phyloP scores from a whole-genome alignment of 1,139 yeast species.

The Magnusiomyces magnusii region DNA sequence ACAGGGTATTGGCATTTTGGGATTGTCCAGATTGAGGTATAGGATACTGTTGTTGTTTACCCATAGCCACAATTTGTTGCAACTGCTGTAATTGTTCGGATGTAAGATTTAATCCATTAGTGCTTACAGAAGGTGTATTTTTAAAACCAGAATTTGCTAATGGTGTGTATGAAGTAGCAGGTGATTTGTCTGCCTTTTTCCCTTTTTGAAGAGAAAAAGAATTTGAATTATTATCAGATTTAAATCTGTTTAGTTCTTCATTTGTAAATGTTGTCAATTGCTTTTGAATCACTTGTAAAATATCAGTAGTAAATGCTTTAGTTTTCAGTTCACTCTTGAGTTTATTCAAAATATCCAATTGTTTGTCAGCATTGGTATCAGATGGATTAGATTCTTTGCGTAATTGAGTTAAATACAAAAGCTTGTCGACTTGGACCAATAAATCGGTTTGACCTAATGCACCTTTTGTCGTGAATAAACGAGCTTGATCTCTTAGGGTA shows the following conservation, averaged over 20 bases:
- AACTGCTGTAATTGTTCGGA: conserved; percentile 10
- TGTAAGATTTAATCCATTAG: conserved; percentile 4
- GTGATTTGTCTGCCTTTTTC: not conserved
- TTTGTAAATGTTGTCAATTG: conserved; percentile 35
- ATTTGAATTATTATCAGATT: conserved; percentile 18
- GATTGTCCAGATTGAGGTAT: conserved; percentile 10
- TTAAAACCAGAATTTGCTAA: not conserved
- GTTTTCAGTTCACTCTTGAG: conserved; percentile 28
- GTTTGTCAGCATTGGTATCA: conserved; percentile 36
- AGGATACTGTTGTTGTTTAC: conserved; percentile 11
- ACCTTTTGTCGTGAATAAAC: conserved; percentile 9
- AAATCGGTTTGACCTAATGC: conserved; percentile 28
- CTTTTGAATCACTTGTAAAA: conserved; percentile 37
- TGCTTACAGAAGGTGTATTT: not conserved
- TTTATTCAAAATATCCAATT: conserved; percentile 30
- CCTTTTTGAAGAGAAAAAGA: conserved; percentile 13
- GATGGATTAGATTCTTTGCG: conserved; percentile 34
- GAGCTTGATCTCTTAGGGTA: conserved; percentile 12
- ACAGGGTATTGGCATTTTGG: not conserved
- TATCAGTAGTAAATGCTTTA: conserved; percentile 34
- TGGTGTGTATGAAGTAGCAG: not conserved
- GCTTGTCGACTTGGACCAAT: conserved; percentile 36
- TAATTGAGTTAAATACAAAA: conserved; percentile 36
- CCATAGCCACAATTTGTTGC: conserved; percentile 6
- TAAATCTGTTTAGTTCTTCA: conserved; percentile 26